These are phyloP conservation scores for Botrytis hyacinthi DNA, from an alignment of 2,329 filamentous ascomycete genomes.

Conservation along the genomic window DNA sequence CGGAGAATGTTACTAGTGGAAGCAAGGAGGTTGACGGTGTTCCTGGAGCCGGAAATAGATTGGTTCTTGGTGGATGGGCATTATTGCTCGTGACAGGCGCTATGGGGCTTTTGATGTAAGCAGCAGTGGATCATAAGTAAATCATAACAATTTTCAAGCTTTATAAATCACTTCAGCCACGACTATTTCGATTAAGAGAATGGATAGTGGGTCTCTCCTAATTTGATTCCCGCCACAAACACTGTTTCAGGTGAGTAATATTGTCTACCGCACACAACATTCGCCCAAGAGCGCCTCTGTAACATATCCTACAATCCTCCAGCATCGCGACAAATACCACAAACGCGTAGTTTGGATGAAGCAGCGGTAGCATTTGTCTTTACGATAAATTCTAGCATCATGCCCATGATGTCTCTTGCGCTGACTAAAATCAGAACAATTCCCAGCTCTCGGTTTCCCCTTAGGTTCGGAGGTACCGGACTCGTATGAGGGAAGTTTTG, in stretches of 20 bases:
- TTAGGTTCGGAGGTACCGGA: not conserved
- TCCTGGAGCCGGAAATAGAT: not conserved
- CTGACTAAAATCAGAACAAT: not conserved
- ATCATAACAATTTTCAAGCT: not conserved
- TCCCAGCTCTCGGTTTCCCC: not conserved
- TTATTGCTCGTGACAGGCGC: not conserved
- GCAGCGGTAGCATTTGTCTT: not conserved
- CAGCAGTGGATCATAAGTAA: not conserved
- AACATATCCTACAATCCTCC: not conserved
- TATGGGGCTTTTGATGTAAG: not conserved
- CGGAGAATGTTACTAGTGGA: not conserved
- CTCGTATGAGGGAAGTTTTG: accelerated
- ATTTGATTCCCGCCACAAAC: not conserved
- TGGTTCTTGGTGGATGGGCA: not conserved
- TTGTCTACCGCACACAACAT: not conserved
- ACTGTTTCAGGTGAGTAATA: no score
- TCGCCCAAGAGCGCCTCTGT: not conserved
- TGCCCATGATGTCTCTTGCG: accelerated
- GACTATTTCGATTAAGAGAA: not conserved
- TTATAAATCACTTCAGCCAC: not conserved
- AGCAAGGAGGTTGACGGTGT: not conserved
- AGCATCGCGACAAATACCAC: not conserved
- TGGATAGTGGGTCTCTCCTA: not conserved
- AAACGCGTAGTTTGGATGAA: not conserved
- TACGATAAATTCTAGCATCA: not conserved